Evolutionary conservation across 1,284 basidiomycete species (phyloP).

Genomic region (Earliella scabrosa): DNA sequence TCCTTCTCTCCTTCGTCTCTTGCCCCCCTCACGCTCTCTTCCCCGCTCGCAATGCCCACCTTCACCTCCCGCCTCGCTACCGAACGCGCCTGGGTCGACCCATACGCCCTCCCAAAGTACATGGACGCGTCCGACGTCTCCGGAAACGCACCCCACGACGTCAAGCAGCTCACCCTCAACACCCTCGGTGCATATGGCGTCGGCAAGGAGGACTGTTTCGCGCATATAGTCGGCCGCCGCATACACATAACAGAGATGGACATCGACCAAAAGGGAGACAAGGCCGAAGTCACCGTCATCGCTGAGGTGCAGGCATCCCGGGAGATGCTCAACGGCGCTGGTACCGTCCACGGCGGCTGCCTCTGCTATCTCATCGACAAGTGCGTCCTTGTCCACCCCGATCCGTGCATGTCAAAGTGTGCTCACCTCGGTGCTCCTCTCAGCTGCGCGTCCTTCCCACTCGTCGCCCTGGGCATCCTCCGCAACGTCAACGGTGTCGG

Average conservation of each 20-base stretch:
- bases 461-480: constrained; percentile 64
- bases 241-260: constrained; percentile 65
- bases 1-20: background rate
- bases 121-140: constrained; percentile 55
- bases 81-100: constrained; percentile 62
- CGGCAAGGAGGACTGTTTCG: constrained; percentile 61
- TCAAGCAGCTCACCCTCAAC: constrained; percentile 69
- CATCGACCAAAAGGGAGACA: constrained; percentile 46
- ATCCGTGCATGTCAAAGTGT: background rate
- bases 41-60: constrained; percentile 12
- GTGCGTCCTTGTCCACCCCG: constrained; percentile 43
- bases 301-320: constrained; percentile 65
- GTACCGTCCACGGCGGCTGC: constrained; percentile 74
- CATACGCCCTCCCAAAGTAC: constrained; percentile 53
- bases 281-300: constrained; percentile 58
- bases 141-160: constrained; percentile 62
- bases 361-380: constrained; percentile 75
- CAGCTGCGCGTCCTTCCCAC: constrained; percentile 67
- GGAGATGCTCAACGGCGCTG: constrained; percentile 77
- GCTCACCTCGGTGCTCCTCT: background rate
- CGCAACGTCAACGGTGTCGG: constrained; percentile 70
- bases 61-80: constrained; percentile 28
- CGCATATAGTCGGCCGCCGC: constrained; percentile 57
- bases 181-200: constrained; percentile 70
- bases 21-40: too few relatives aligned